phyloP scores from a whole-genome alignment of 1,284 basidiomycete species.

The Xanthoconium separans region DNA sequence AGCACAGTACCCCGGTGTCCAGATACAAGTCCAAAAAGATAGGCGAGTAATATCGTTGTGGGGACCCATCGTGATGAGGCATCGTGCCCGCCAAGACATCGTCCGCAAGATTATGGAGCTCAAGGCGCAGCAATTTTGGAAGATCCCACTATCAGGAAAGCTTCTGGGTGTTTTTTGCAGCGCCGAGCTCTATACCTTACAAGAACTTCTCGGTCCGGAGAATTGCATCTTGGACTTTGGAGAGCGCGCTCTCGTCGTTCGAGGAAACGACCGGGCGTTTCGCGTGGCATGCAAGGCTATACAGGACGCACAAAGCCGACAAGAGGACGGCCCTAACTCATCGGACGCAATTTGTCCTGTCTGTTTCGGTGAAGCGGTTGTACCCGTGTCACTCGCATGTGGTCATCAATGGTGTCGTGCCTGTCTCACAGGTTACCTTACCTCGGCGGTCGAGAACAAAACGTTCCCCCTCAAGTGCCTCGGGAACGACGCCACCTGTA shows the following conservation, averaged over 20 bases:
- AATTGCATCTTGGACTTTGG: constrained; percentile 38
- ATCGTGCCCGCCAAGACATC: constrained; percentile 42
- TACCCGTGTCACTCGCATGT: constrained; percentile 54
- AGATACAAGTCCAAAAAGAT: constrained; percentile 42
- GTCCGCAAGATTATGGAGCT: constrained; percentile 44
- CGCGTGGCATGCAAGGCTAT: constrained; percentile 42
- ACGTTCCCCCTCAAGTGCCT: constrained; percentile 70
- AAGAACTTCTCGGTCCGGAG: constrained; percentile 39
- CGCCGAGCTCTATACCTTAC: constrained; percentile 39
- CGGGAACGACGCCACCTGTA: constrained; percentile 57
- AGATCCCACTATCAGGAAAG: constrained; percentile 45
- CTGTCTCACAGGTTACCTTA: constrained; percentile 58
- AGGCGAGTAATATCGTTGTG: constrained; percentile 52
- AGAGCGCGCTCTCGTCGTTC: constrained; percentile 33
- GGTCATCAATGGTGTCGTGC: constrained; percentile 64
- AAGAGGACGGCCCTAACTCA: constrained; percentile 18
- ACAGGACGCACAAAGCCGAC: constrained; percentile 33
- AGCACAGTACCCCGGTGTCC: constrained; percentile 35
- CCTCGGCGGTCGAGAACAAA: constrained; percentile 52
- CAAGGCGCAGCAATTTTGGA: constrained; percentile 38
- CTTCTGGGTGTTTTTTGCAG: constrained; percentile 46
- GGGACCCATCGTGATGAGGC: constrained; percentile 43
- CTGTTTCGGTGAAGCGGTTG: constrained; percentile 46
- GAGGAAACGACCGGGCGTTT: constrained; percentile 35
- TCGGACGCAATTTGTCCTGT: constrained; percentile 29